phyloP scores from a whole-genome alignment of 306 rosid genomes.

The Purshia tridentata region DNA sequence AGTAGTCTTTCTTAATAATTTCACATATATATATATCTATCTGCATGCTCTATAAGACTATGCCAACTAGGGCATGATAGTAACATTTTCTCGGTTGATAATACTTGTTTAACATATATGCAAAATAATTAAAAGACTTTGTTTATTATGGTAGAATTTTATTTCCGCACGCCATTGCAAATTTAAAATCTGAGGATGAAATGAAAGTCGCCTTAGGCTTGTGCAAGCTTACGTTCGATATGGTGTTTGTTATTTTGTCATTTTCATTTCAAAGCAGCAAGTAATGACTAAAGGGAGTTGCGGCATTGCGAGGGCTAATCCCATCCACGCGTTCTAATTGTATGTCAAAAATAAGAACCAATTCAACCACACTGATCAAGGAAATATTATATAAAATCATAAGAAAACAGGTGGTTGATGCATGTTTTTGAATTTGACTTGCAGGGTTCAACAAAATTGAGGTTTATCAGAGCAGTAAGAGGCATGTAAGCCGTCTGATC shows the following conservation, averaged over 20 bases:
- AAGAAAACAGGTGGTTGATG: not conserved
- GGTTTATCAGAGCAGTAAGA: too few species aligned
- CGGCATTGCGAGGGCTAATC: too few species aligned
- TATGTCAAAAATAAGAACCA: too few species aligned
- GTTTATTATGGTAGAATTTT: not conserved
- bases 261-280: conserved; percentile 16
- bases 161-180: not conserved
- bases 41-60: not conserved
- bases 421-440: not conserved
- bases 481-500: too few species aligned
- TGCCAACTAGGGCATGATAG: not conserved
- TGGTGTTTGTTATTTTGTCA: conserved; percentile 15
- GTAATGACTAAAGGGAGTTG: not conserved
- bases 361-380: not conserved
- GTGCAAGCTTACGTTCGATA: too few species aligned
- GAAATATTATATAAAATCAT: not conserved
- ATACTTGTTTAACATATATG: not conserved
- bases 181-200: not conserved
- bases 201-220: too few species aligned
- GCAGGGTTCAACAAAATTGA: not conserved
- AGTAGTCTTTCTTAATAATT: not conserved
- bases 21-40: not conserved
- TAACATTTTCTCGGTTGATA: not conserved
- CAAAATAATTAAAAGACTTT: not conserved
- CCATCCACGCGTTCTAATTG: too few species aligned